Conservation (phyloP, 2,329 filamentous ascomycete genomes). For the Exophiala sp. region DNA sequence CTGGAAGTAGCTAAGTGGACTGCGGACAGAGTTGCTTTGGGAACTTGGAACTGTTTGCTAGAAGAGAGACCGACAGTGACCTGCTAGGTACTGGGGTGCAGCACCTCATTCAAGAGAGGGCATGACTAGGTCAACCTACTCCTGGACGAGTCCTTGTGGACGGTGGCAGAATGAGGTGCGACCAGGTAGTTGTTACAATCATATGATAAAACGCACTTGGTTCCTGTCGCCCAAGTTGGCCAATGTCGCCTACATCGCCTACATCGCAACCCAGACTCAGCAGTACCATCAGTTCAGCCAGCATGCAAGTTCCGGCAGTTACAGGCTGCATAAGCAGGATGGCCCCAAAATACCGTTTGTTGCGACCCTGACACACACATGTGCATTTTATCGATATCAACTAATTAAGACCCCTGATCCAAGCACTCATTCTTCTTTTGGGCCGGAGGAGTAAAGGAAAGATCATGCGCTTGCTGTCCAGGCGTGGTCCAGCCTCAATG, state of each 20-base stretch:
- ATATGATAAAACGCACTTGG: background rate
- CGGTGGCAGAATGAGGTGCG: too few relatives aligned
- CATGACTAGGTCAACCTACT: background rate
- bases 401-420: too few relatives aligned
- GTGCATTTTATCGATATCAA: background rate
- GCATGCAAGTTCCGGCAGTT: background rate
- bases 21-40: too few relatives aligned
- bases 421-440: too few relatives aligned
- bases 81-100: background rate
- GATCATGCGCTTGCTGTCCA: too few relatives aligned
- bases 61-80: background rate
- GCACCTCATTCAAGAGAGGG: background rate
- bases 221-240: background rate
- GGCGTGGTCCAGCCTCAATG: too few relatives aligned
- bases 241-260: slow-evolving; percentile 2
- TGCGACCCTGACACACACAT: background rate
- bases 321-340: background rate
- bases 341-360: background rate
- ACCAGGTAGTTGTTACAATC: too few relatives aligned
- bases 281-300: background rate
- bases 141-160: too few relatives aligned
- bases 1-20: too few relatives aligned
- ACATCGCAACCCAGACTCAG: background rate
- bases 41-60: background rate
- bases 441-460: too few relatives aligned